Evolutionary conservation across 305 asterid genomes (phyloP).

Genomic region (Fraxinus greggii): DNA sequence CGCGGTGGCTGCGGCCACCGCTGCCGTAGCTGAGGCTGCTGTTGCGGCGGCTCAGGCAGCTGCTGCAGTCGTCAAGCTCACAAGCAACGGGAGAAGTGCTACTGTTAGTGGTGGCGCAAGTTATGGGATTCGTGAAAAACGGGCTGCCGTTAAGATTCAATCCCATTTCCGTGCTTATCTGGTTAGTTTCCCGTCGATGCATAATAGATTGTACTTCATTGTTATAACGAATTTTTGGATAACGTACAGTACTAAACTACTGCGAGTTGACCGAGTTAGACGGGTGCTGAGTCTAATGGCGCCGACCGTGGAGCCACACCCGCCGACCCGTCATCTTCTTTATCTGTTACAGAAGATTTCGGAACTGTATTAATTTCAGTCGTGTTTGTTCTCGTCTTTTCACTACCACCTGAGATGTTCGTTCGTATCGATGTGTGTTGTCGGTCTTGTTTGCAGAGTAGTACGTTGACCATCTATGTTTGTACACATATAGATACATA

Average conservation of each 20-base stretch:
- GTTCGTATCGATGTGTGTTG: neutral
- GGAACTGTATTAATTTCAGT: constrained; percentile 6
- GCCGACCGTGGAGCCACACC: constrained; percentile 27
- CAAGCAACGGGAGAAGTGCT: constrained; percentile 53
- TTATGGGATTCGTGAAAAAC: constrained; percentile 34
- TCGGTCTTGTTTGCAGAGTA: neutral
- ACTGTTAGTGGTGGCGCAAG: constrained; percentile 10
- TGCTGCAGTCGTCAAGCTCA: constrained; percentile 64
- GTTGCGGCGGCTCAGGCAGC: constrained; percentile 88
- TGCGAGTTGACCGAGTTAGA: neutral
- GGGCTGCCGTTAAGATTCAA: constrained; percentile 86
- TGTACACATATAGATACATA: neutral
- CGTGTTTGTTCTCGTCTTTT: constrained; percentile 4
- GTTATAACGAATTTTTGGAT: neutral
- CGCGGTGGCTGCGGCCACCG: constrained; percentile 76
- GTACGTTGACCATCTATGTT: neutral
- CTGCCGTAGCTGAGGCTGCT: constrained; percentile 74
- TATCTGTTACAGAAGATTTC: constrained; percentile 1
- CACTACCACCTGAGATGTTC: constrained; percentile 4
- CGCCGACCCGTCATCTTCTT: constrained; percentile 17
- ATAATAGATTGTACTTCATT: neutral
- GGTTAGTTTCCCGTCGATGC: constrained; percentile 44
- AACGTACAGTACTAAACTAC: neutral
- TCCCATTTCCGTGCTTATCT: constrained; percentile 79
- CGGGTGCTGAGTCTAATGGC: neutral